Percentiles rank a stretch among this genome's conserved stretches.
Evolutionary conservation across 2,329 filamentous ascomycete species (phyloP).

Genomic region (Penicillium expansum): DNA sequence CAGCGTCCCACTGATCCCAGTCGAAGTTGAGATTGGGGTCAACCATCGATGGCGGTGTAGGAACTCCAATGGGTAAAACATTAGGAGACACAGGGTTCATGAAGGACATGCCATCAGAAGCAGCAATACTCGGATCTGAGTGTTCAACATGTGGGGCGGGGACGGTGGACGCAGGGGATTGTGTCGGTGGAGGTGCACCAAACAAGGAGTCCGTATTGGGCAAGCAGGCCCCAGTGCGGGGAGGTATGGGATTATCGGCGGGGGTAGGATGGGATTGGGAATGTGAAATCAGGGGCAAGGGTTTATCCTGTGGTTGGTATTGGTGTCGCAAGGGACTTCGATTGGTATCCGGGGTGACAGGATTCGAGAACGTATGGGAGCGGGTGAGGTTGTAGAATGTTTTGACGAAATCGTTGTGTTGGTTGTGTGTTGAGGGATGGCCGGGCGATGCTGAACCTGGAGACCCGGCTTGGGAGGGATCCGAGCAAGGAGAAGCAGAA

Average conservation of each 20-base stretch:
- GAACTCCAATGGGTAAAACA: slow-evolving; percentile 17
- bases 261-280: slow-evolving; percentile 16
- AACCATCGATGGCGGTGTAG: slow-evolving; percentile 38
- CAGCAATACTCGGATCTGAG: not conserved
- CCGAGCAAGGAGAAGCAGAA: slow-evolving; percentile 13
- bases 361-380: slow-evolving; percentile 28
- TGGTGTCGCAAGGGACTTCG: slow-evolving; percentile 26
- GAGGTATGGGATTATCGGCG: slow-evolving; percentile 3
- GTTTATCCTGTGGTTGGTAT: slow-evolving; percentile 18
- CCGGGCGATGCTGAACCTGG: not conserved
- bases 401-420: slow-evolving; percentile 34
- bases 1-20: slow-evolving; percentile 51
- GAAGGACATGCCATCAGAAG: slow-evolving; percentile 18
- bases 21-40: slow-evolving; percentile 47
- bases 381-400: slow-evolving; percentile 39
- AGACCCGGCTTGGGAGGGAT: slow-evolving; percentile 7
- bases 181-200: not conserved
- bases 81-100: slow-evolving; percentile 24
- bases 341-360: slow-evolving; percentile 12
- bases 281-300: slow-evolving; percentile 10
- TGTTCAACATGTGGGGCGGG: slow-evolving; percentile 9
- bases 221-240: slow-evolving; percentile 10
- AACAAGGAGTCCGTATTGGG: slow-evolving; percentile 10
- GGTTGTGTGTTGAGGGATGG: slow-evolving; percentile 10
- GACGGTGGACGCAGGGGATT: not conserved